phyloP scores from a whole-genome alignment of 208 protist genomes.

The Phytomonas sp. region DNA sequence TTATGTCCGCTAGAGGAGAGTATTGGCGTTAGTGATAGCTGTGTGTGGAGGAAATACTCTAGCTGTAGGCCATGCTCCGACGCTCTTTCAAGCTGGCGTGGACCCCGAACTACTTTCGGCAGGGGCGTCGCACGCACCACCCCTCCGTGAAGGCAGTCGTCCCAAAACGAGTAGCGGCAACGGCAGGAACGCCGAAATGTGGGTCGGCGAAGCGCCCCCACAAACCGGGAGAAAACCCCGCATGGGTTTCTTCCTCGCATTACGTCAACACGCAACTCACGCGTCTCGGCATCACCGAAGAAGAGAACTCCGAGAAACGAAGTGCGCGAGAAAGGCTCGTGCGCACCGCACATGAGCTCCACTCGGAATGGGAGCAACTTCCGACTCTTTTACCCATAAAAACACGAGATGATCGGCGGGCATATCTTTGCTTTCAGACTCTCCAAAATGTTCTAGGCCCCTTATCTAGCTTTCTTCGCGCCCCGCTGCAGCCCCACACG shows the following conservation, averaged over 20 bases:
- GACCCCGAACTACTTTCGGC: background rate
- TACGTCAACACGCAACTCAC: background rate
- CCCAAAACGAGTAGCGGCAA: background rate
- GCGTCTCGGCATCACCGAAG: background rate
- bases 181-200: background rate
- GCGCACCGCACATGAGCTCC: background rate
- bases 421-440: background rate
- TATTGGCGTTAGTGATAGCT: background rate
- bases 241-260: background rate
- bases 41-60: background rate
- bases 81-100: background rate
- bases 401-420: background rate
- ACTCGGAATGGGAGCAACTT: background rate
- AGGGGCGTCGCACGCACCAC: background rate
- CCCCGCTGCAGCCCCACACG: conserved; percentile 3
- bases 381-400: background rate
- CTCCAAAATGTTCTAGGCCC: conserved; percentile 19
- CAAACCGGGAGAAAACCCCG: background rate
- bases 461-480: conserved; percentile 17
- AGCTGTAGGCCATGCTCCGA: background rate
- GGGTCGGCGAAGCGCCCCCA: background rate
- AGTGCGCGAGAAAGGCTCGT: background rate
- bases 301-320: background rate
- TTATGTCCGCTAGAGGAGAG: background rate
- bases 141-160: background rate